phyloP scores from a whole-genome alignment of 768 basidiomycete species.

The Russula ochroleuca region DNA sequence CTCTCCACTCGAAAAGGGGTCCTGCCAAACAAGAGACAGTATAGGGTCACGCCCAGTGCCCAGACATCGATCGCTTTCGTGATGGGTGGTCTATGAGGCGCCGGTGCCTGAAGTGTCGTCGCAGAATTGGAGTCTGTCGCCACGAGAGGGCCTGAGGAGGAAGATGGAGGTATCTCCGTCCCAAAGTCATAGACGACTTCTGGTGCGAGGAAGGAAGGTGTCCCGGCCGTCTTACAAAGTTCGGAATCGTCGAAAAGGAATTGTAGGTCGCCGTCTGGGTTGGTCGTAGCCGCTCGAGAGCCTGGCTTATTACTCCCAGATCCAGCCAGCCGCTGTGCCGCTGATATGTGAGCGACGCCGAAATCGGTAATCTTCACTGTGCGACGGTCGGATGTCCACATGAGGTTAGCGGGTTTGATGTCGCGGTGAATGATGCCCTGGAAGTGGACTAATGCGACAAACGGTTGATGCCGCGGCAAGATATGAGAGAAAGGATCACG shows the following conservation, averaged over 20 bases:
- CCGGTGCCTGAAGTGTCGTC: slow-evolving; percentile 31
- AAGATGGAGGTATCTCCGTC: slow-evolving; percentile 27
- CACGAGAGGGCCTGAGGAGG: slow-evolving; percentile 34
- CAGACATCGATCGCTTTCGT: slow-evolving; percentile 96
- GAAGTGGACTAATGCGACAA: slow-evolving; percentile 67
- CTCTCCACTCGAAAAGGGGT: slow-evolving; percentile 68
- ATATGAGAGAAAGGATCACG: slow-evolving; percentile 36
- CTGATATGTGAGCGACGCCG: slow-evolving; percentile 94
- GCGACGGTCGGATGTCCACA: slow-evolving; percentile 81
- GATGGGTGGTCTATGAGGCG: slow-evolving; percentile 48
- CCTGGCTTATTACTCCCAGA: slow-evolving; percentile 39
- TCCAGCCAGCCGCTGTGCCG: slow-evolving; percentile 74
- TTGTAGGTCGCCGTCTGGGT: slow-evolving; percentile 44
- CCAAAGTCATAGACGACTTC: slow-evolving; percentile 76
- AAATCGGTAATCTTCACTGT: slow-evolving; percentile 98
- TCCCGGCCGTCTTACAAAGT: slow-evolving; percentile 87
- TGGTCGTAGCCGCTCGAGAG: neutral
- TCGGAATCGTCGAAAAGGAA: slow-evolving; percentile 80
- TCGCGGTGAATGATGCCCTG: slow-evolving; percentile 99
- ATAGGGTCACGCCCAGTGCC: slow-evolving; percentile 95
- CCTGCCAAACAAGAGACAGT: slow-evolving; percentile 85
- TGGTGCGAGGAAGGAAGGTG: slow-evolving; percentile 94
- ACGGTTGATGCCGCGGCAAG: slow-evolving; percentile 9
- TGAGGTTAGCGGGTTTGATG: slow-evolving; percentile 96
- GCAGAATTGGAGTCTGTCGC: slow-evolving; percentile 36